Evolutionary conservation across 2,329 filamentous ascomycete genomes (phyloP), one percentile per base, ranked within the genome.

Genomic region (Volutella citrinella): DNA sequence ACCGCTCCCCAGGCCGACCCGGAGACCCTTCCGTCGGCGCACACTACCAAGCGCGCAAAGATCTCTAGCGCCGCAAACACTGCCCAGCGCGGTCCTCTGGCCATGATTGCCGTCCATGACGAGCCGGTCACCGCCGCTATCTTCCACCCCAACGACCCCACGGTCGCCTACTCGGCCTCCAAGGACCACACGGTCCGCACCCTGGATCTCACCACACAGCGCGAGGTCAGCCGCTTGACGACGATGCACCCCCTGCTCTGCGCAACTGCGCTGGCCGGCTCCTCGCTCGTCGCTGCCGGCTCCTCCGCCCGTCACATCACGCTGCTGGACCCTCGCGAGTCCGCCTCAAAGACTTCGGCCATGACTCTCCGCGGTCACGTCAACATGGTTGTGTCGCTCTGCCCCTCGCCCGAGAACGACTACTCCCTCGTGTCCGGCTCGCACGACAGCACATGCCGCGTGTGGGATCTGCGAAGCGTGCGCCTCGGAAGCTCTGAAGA

Each of bases 311-410:
- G 89, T 36, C 87, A 95, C 65, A 86, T 98, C 56, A 91, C 88
- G 1, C 75, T 98, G n/a, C 78, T 97, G 48, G 93, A 98, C 60
- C 91, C 91, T 5, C 80, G 93, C 33, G 83, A 79, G 19, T 84
- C 82, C 5, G 84, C 88, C 5, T 76, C 80, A 2, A 76, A 81
- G 2, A 85, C 91, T 16, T 80, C 84, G 10, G 87, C 88, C 24
- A 87, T 96, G 80, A 95, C 88, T n/a, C 77, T 96, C 14, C 78
- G 88, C 20, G 91, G 91, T 1, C 91, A 97, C 66, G 80, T 80
- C 40, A 95, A 95, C 66, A 77, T 77, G 66, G 71, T 82, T 13
- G 67, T 70, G 3, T 67, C 66, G 7, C 52, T 81, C 19, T 55
- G 60, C 3, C 57, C 68, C 9, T 69, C 66, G 23, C 80, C 76